A percentile compares a stretch with the other conserved stretches of the same genome.
These are phyloP conservation scores for Cordyceps javanica DNA, from an alignment of 2,329 filamentous ascomycete genomes.

Conservation along the genomic window DNA sequence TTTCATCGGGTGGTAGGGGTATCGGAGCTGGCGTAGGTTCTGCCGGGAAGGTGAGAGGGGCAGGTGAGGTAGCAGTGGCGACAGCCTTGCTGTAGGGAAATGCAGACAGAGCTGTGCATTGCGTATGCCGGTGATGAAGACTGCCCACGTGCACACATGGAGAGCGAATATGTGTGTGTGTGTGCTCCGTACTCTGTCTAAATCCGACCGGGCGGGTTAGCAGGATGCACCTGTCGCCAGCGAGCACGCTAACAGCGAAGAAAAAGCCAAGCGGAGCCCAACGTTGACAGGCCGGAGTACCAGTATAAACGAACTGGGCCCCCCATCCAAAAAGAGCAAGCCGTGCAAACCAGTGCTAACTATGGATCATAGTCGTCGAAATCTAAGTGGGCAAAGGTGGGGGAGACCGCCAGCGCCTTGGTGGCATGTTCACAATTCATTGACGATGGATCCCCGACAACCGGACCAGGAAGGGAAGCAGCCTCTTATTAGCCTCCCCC, in stretches of 20 bases:
- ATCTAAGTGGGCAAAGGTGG: too few species aligned
- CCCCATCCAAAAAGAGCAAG: background rate
- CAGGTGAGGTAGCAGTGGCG: background rate
- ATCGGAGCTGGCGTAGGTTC: slow-evolving; percentile 4
- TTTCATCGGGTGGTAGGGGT: slow-evolving; percentile 5
- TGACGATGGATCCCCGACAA: background rate
- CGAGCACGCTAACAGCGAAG: background rate
- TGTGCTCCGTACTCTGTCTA: background rate
- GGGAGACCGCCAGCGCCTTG: too few species aligned
- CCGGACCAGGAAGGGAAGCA: background rate
- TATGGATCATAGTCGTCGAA: too few species aligned
- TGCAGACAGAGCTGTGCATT: background rate
- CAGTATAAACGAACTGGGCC: background rate
- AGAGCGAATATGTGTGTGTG: too few species aligned
- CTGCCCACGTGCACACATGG: background rate
- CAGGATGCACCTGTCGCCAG: background rate
- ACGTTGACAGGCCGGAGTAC: background rate
- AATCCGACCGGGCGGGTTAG: background rate
- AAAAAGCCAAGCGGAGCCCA: too few species aligned
- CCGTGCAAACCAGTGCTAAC: too few species aligned
- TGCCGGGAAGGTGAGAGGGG: too few species aligned
- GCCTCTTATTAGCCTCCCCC: too few species aligned
- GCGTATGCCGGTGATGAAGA: background rate
- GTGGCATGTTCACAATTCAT: background rate
- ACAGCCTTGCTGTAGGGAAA: background rate